A percentile compares a stretch with the other conserved stretches of the same genome.
phyloP scores from a whole-genome alignment of 2,329 filamentous ascomycete genomes.

The Beauveria caledonica region DNA sequence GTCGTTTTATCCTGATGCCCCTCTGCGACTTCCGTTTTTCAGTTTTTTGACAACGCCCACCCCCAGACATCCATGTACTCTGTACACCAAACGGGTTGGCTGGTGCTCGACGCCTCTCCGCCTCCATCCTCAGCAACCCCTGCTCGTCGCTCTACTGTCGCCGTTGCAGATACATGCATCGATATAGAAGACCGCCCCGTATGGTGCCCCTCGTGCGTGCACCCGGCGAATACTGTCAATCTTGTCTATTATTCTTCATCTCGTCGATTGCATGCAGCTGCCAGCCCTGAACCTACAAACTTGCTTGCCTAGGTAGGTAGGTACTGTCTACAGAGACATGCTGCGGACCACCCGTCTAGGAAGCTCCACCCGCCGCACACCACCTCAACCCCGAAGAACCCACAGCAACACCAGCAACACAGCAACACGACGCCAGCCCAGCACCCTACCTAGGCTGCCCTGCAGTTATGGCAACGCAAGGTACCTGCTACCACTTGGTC shows the following conservation, averaged over 20 bases:
- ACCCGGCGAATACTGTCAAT: neutral
- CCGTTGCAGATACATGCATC: neutral
- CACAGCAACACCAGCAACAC: neutral
- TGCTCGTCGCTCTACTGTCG: neutral
- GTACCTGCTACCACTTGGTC: too few relatives aligned
- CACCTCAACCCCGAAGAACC: neutral
- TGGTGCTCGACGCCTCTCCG: neutral
- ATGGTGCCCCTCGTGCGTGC: neutral
- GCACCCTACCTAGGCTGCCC: neutral
- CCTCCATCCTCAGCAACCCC: neutral
- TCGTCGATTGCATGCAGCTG: neutral
- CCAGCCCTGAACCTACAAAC: too few relatives aligned
- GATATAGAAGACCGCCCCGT: neutral
- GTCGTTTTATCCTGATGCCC: neutral
- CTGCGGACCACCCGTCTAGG: slow-evolving; percentile 2
- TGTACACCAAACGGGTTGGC: neutral
- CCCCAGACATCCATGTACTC: neutral
- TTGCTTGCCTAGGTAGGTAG: neutral
- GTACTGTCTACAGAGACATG: neutral
- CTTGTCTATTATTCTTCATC: neutral
- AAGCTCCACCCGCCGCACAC: slow-evolving; percentile 5
- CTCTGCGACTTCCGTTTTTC: neutral
- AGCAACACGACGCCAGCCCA: neutral
- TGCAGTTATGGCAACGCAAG: too few relatives aligned
- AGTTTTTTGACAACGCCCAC: neutral